These are phyloP conservation scores for Dendrobium catenatum DNA, from an alignment of 106 monocot genomes.

Conservation along the genomic window DNA sequence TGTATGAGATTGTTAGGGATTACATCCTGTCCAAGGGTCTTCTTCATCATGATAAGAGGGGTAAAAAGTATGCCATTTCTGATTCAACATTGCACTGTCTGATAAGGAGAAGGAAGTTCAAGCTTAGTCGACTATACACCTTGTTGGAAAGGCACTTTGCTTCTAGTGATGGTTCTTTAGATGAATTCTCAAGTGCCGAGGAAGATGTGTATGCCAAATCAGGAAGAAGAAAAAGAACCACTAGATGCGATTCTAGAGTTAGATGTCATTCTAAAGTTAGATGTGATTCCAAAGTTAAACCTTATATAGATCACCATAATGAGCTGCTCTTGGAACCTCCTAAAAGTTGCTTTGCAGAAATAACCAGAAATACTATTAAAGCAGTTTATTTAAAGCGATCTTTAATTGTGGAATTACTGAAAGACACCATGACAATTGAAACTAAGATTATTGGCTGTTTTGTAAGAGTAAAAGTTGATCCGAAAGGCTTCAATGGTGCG, in stretches of 20 bases:
- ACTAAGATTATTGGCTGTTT: conserved; percentile 71
- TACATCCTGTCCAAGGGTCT: conserved; percentile 66
- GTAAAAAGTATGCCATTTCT: conserved; percentile 44
- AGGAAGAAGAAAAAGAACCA: conserved; percentile 21
- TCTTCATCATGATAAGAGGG: conserved; percentile 42
- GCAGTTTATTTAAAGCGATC: conserved; percentile 57
- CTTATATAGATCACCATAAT: conserved; percentile 9
- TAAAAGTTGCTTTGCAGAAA: conserved; percentile 44
- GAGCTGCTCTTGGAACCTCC: conserved; percentile 14
- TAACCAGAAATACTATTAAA: conserved; percentile 62
- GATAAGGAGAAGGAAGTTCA: conserved; percentile 58
- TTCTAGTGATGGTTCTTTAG: conserved; percentile 21
- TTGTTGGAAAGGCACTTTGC: conserved; percentile 59
- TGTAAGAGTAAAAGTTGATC: conserved; percentile 71
- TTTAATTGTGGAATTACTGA: conserved; percentile 49
- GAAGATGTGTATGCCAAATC: conserved; percentile 3
- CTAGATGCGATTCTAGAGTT: conserved; percentile 9
- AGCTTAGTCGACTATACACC: conserved; percentile 32
- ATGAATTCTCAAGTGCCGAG: conserved; percentile 37
- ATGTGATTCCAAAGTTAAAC: conserved; percentile 15
- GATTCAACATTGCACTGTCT: conserved; percentile 55
- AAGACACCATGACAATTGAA: conserved; percentile 53
- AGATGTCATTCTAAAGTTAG: conserved; percentile 9
- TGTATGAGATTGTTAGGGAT: conserved; percentile 45
- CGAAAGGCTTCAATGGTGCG: conserved; percentile 31